Percentiles rank a stretch among this genome's conserved stretches.
These are phyloP conservation scores for Agaricus blazei DNA, from an alignment of 768 basidiomycete species.

Conservation along the genomic window DNA sequence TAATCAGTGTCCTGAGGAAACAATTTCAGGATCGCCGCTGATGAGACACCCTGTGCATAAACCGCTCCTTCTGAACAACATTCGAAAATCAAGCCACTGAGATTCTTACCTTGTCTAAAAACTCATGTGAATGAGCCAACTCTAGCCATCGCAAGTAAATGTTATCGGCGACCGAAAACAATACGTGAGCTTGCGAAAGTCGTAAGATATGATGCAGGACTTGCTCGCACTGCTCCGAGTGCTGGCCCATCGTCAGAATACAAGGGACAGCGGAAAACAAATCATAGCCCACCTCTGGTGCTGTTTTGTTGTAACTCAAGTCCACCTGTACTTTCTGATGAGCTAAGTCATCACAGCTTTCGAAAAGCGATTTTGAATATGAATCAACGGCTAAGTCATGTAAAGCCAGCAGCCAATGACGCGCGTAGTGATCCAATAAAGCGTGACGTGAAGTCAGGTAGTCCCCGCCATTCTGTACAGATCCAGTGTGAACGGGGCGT, in stretches of 20 bases:
- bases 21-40: slow-evolving; percentile 45
- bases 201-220: slow-evolving; percentile 43
- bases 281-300: slow-evolving; percentile 11
- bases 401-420: slow-evolving; percentile 65
- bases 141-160: slow-evolving; percentile 55
- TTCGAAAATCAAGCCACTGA: not conserved
- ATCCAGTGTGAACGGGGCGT: slow-evolving; percentile 30
- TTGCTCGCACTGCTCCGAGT: slow-evolving; percentile 27
- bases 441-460: slow-evolving; percentile 58
- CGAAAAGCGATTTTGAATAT: slow-evolving; percentile 52
- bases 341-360: slow-evolving; percentile 45
- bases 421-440: slow-evolving; percentile 50
- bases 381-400: slow-evolving; percentile 53
- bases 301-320: not conserved
- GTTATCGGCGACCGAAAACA: slow-evolving; percentile 53
- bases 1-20: slow-evolving; percentile 52
- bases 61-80: not conserved
- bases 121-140: slow-evolving; percentile 27
- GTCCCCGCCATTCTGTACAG: slow-evolving; percentile 60
- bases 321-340: slow-evolving; percentile 12
- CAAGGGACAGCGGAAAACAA: not conserved
- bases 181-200: slow-evolving; percentile 44
- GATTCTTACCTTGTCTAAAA: slow-evolving; percentile 34
- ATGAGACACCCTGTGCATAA: slow-evolving; percentile 19
- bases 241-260: not conserved